Percentiles rank a stretch among this genome's conserved stretches.
Evolutionary conservation across 495 filamentous ascomycete species (phyloP).

Genomic region (Hapsidospora chrysogenum): DNA sequence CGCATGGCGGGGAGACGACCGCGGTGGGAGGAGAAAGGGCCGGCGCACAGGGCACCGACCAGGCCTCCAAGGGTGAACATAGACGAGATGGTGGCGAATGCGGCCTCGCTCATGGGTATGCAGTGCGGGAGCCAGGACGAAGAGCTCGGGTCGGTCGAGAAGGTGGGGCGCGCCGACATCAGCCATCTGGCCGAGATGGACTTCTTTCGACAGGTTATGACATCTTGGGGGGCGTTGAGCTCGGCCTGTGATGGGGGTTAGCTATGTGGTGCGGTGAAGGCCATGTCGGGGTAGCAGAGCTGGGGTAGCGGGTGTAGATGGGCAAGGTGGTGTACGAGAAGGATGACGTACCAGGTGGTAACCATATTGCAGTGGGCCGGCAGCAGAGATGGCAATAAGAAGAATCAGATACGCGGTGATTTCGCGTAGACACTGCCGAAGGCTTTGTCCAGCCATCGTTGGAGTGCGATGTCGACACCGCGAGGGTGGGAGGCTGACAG

Average conservation of each 20-base stretch:
- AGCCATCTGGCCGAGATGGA: slow-evolving; percentile 34
- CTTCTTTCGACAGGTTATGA: slow-evolving; percentile 63
- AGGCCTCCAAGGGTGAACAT: slow-evolving; percentile 88
- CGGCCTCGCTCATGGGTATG: slow-evolving; percentile 59
- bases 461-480: neutral
- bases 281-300: neutral
- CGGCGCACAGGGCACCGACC: slow-evolving; percentile 61
- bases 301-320: slow-evolving; percentile 1
- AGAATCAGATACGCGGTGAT: slow-evolving; percentile 36
- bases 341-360: slow-evolving; percentile 60
- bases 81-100: slow-evolving; percentile 70
- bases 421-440: no score
- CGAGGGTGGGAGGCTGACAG: neutral
- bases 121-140: slow-evolving; percentile 46
- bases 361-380: slow-evolving; percentile 84
- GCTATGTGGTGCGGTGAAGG: neutral
- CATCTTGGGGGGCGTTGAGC: slow-evolving; percentile 82
- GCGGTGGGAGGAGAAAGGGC: slow-evolving; percentile 51
- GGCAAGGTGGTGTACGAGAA: neutral
- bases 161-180: slow-evolving; percentile 12
- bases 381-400: slow-evolving; percentile 43
- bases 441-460: slow-evolving; percentile 1
- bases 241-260: slow-evolving; percentile 50
- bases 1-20: slow-evolving; percentile 62
- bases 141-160: slow-evolving; percentile 11